A percentile compares a stretch with the other conserved stretches of the same genome.
phyloP scores from a whole-genome alignment of 2,329 filamentous ascomycete species.

The Coniella vitis region DNA sequence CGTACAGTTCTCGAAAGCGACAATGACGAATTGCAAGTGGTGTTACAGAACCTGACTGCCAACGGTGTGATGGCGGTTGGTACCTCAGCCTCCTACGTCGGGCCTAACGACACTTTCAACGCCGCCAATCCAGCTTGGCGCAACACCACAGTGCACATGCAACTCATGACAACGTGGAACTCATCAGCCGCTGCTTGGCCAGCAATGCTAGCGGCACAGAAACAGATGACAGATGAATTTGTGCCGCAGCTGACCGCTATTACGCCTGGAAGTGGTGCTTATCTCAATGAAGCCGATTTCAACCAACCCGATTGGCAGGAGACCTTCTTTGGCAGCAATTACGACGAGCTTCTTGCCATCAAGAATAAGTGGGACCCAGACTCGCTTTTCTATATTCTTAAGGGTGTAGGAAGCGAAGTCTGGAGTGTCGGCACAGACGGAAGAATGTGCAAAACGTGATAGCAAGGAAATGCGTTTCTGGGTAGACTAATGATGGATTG shows the following conservation, averaged over 20 bases:
- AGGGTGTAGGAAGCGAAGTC: constrained; percentile 24
- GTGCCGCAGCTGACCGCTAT: constrained; percentile 23
- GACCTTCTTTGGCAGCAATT: constrained; percentile 27
- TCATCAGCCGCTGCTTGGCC: constrained; percentile 5
- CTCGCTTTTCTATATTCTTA: constrained; percentile 24
- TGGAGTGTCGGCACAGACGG: constrained; percentile 33
- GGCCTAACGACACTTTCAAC: constrained; percentile 17
- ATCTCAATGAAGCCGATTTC: constrained; percentile 27
- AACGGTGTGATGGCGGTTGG: constrained; percentile 21
- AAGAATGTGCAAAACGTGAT: constrained; percentile 23
- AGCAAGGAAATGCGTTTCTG: too few relatives aligned
- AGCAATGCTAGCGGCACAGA: constrained; percentile 18
- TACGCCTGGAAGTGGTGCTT: constrained; percentile 20
- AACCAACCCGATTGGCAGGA: constrained; percentile 25
- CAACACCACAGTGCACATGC: constrained; percentile 25
- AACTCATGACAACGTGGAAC: constrained; percentile 24
- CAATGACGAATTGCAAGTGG: constrained; percentile 23
- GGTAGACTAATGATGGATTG: too few relatives aligned
- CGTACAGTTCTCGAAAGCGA: constrained; percentile 25
- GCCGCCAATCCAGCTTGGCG: constrained; percentile 34
- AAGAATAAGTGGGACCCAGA: constrained; percentile 27
- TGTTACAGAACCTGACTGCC: constrained; percentile 25
- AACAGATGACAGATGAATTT: constrained; percentile 25
- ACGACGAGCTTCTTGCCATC: constrained; percentile 21
- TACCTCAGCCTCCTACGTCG: background rate